phyloP scores from a whole-genome alignment of 2,329 filamentous ascomycete genomes.

The Eutypa lata region DNA sequence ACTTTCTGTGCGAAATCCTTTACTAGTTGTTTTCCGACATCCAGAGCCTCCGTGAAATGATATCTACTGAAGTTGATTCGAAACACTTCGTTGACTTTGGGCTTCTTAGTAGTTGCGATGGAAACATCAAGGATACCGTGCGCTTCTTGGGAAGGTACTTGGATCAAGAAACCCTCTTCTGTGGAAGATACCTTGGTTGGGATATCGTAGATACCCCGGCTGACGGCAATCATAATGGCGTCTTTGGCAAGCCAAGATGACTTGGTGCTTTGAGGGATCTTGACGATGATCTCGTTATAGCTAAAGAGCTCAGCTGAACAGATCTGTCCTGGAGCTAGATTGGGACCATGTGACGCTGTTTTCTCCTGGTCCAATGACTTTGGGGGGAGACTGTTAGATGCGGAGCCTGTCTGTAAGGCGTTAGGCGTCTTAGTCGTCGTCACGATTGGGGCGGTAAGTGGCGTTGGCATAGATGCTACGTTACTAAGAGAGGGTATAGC shows the following conservation, averaged over 20 bases:
- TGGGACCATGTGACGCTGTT: slow-evolving; percentile 18
- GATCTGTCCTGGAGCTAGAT: slow-evolving; percentile 29
- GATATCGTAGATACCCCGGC: slow-evolving; percentile 44
- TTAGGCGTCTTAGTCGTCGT: slow-evolving; percentile 29
- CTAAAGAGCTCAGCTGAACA: slow-evolving; percentile 45
- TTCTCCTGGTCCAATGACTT: slow-evolving; percentile 40
- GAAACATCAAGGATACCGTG: slow-evolving; percentile 57
- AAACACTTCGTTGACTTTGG: slow-evolving; percentile 60
- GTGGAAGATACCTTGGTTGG: slow-evolving; percentile 46
- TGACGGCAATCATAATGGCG: slow-evolving; percentile 54
- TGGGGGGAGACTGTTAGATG: slow-evolving; percentile 34
- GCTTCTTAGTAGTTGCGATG: slow-evolving; percentile 56
- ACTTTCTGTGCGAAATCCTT: slow-evolving; percentile 39
- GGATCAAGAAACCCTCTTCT: slow-evolving; percentile 50
- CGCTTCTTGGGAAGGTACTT: slow-evolving; percentile 52
- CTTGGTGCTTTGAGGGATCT: slow-evolving; percentile 48
- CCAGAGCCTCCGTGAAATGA: slow-evolving; percentile 41
- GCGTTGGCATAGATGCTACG: slow-evolving; percentile 17
- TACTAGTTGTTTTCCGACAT: slow-evolving; percentile 39
- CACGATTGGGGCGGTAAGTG: slow-evolving; percentile 19
- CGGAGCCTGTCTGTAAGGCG: slow-evolving; percentile 28
- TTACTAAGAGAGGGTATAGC: slow-evolving; percentile 17
- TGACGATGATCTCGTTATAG: slow-evolving; percentile 51
- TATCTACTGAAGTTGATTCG: slow-evolving; percentile 57
- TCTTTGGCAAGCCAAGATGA: slow-evolving; percentile 54